Conservation (phyloP, 2,329 filamentous ascomycete species). For the Verticillium zaregamsianum region DNA sequence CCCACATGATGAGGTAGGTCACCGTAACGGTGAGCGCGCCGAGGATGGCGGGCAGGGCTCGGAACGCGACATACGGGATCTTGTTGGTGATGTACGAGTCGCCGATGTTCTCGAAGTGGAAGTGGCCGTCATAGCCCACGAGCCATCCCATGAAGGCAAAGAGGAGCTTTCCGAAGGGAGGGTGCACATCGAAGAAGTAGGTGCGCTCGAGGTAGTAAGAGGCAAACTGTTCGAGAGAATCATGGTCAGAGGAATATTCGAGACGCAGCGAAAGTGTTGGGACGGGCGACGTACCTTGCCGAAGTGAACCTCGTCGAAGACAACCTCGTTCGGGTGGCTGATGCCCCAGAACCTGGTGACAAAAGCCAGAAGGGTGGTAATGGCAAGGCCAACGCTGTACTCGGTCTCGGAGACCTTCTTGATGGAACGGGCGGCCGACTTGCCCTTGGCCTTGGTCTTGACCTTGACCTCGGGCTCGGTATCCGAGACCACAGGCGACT, state of each 20-base stretch:
- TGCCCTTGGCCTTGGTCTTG: conserved; percentile 28
- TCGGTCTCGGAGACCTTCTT: conserved; percentile 64
- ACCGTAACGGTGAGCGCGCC: conserved; percentile 92
- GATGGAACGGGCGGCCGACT: conserved; percentile 13
- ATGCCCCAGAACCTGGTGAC: conserved; percentile 95
- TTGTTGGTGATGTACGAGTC: conserved; percentile 97
- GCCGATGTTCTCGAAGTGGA: conserved; percentile 98
- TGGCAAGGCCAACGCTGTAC: conserved; percentile 71
- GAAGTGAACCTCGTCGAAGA: conserved; percentile 99
- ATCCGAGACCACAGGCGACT: conserved; percentile 33
- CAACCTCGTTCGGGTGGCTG: conserved; percentile 90
- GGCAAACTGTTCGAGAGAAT: conserved; percentile 51
- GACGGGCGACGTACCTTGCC: conserved; percentile 70
- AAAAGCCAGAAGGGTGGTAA: conserved; percentile 83
- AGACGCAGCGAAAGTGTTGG: neutral
- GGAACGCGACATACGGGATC: conserved; percentile 94
- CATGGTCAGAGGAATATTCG: neutral
- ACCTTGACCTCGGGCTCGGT: conserved; percentile 46
- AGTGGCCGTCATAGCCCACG: conserved; percentile 93
- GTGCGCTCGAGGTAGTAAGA: conserved; percentile 89
- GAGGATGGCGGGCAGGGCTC: conserved; percentile 85
- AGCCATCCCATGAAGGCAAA: conserved; percentile 98
- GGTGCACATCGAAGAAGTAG: conserved; percentile 99
- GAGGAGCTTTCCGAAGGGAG: conserved; percentile 95
- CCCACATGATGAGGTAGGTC: conserved; percentile 98